Conservation (phyloP, 73 alveolate species). For the Tetrahymena malaccensis region DNA sequence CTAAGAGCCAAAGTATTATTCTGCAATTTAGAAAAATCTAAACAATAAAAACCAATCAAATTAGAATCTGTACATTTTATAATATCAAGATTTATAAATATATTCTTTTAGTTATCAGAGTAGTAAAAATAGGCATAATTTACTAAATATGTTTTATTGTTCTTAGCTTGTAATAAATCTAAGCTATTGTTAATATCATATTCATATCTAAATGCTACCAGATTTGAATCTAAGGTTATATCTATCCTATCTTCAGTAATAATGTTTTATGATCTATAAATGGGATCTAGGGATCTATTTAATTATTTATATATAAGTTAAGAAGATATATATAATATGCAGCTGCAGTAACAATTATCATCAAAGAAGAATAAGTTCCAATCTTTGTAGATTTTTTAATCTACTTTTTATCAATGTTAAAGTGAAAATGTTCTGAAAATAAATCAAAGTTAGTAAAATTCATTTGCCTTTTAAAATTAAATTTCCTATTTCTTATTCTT, state of each 20-base stretch:
- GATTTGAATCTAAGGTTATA: too few species aligned
- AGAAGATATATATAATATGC: neutral
- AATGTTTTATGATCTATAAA: neutral
- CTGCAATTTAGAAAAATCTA: neutral
- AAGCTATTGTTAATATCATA: neutral
- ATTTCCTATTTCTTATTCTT: too few species aligned
- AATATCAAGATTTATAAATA: too few species aligned
- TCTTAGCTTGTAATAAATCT: neutral
- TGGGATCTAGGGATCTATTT: neutral
- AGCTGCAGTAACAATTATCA: neutral
- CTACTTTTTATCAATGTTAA: too few species aligned
- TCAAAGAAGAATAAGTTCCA: neutral
- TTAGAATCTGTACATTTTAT: neutral
- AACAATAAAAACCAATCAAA: neutral
- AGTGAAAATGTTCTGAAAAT: neutral
- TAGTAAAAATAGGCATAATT: neutral
- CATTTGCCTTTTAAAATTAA: neutral
- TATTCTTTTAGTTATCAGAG: too few species aligned
- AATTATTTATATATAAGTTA: too few species aligned
- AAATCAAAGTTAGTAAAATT: too few species aligned
- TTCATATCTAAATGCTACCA: neutral
- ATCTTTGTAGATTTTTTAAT: neutral
- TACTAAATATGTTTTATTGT: neutral
- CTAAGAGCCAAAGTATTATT: neutral
- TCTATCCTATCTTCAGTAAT: neutral